phyloP scores from a whole-genome alignment of 2,329 filamentous ascomycete species.

The Parastagonospora nodorum region DNA sequence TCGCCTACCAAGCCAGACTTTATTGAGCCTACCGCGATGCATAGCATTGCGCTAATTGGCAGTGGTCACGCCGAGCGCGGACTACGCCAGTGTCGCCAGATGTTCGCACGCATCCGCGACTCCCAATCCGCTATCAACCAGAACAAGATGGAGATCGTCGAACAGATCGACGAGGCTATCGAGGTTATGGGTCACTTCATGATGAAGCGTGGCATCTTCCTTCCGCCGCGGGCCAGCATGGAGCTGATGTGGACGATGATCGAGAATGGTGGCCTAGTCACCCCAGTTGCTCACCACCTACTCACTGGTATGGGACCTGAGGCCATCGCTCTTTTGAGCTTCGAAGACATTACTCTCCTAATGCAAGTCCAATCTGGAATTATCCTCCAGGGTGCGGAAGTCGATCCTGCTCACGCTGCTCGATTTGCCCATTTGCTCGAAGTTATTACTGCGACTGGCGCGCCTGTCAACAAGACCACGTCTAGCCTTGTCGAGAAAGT shows the following conservation, averaged over 20 bases:
- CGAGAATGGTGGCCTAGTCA: constrained; percentile 67
- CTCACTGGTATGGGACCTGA: constrained; percentile 65
- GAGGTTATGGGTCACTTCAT: constrained; percentile 69
- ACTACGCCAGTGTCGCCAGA: constrained; percentile 75
- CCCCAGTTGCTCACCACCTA: constrained; percentile 63
- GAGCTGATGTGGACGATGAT: constrained; percentile 67
- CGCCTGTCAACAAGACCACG: constrained; percentile 61
- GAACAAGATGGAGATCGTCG: constrained; percentile 62
- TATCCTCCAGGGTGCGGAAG: constrained; percentile 52
- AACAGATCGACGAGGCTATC: constrained; percentile 86
- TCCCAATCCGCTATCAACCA: constrained; percentile 56
- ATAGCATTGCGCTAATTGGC: constrained; percentile 82
- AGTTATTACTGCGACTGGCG: constrained; percentile 57
- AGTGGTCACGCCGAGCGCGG: constrained; percentile 85
- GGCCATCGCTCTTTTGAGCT: constrained; percentile 61
- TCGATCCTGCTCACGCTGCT: constrained; percentile 62
- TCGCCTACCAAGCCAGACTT: constrained; percentile 68
- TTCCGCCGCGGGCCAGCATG: constrained; percentile 61
- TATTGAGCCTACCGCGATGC: constrained; percentile 90
- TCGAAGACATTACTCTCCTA: constrained; percentile 61
- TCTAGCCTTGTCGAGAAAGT: constrained; percentile 63
- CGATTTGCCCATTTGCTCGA: constrained; percentile 68
- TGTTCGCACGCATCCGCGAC: constrained; percentile 83
- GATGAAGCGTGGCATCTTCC: constrained; percentile 56
- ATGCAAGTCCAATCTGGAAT: constrained; percentile 64